Base-by-base conservation (phyloP, 208 protist species). In the Trypanosoma cruzi region DNA sequence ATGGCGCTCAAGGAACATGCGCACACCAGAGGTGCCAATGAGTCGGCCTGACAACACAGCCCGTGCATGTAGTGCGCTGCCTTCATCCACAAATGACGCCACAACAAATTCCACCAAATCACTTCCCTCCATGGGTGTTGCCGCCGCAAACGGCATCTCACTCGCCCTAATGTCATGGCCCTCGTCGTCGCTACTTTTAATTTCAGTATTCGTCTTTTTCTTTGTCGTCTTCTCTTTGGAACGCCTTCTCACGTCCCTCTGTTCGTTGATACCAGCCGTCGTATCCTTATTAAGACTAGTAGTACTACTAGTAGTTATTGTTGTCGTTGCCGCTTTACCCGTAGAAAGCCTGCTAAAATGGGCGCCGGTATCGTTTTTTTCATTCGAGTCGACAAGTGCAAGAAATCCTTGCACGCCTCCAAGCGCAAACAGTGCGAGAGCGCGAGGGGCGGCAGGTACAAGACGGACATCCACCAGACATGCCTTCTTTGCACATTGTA, bases 31-130 rank as follows among this genome's bases (percentile, higher is more conserved):
- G 2, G 69, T 84, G 31, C 84, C 90, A 20, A 96, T 76, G 7
- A 93, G 57, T 26, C 88, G 83, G 3, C 90, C 90, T 0, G 90
- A 96, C 22, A 96, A 61, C 65, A 96, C 74, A 0, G 90, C 88
- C 0, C 90, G 83, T 24, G 90, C 88, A 69, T 96, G 84, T 29
- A 94, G 73, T 10, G 88, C 88, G 60, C 84, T 86, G 3, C 88
- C 90, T 66, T 96, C 90, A 64, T 96, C 85, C 49, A 81, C 85
- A 71, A 96, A 96, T 5, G 86, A 88, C 6, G 77, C 88, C 16
- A 95, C 59, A 11, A 76, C 32, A 7, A 14, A 29, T 6, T 63
- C 42, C 46, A 62, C 70, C 55, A 62, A 20, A 5, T 73, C 68
- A 49, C 20, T 49, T 49, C 16, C 16, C 11, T 49, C 44, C 44